These are phyloP conservation scores for Vaccinium myrtillus DNA, from an alignment of 148 eudicot species.

Conservation along the genomic window DNA sequence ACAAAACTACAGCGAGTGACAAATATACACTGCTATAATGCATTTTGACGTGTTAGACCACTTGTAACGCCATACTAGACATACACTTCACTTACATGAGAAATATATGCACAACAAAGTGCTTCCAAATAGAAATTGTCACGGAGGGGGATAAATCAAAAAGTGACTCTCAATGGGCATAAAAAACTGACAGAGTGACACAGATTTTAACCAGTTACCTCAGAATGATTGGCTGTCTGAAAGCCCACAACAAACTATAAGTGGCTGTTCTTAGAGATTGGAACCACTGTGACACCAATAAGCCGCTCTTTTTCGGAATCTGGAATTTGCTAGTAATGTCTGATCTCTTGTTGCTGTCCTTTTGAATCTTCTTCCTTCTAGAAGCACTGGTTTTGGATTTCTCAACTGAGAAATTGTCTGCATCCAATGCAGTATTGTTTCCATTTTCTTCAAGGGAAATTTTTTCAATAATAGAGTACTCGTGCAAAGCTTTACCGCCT, in stretches of 20 bases:
- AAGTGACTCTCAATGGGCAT: background rate
- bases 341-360: constrained; percentile 33
- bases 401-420: constrained; percentile 31
- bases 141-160: background rate
- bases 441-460: constrained; percentile 36
- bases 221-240: constrained; percentile 77
- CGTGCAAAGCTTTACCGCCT: constrained; percentile 28
- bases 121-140: background rate
- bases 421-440: constrained; percentile 25
- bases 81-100: background rate
- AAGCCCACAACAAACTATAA: constrained; percentile 63
- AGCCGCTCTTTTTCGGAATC: constrained; percentile 35
- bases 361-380: constrained; percentile 62
- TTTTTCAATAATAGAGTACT: constrained; percentile 28
- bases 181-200: background rate
- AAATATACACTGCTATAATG: background rate
- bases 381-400: constrained; percentile 38
- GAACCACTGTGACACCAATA: constrained; percentile 48
- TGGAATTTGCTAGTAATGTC: constrained; percentile 25
- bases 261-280: constrained; percentile 63
- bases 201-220: constrained; percentile 43
- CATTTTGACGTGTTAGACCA: background rate
- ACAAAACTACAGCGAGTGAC: background rate
- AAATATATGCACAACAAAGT: background rate
- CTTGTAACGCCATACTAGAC: background rate